Percentiles rank a stretch among this genome's conserved stretches.
Conservation (phyloP, 345 rosid genomes). For the Pseudoturritis turrita region DNA sequence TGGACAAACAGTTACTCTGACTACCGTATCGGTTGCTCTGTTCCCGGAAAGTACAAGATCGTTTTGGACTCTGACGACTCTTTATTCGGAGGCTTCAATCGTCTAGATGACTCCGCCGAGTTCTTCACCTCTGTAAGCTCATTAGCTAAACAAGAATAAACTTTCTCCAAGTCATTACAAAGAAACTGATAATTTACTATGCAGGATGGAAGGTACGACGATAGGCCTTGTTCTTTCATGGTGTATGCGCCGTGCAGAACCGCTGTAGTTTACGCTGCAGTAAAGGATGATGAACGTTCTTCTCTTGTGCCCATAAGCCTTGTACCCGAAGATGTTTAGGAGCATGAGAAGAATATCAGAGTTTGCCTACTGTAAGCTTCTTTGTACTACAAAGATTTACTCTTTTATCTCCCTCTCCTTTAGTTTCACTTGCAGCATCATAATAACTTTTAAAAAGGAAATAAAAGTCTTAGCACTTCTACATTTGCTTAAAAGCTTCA, state of each 20-base stretch:
- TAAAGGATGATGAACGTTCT: slow-evolving; percentile 37
- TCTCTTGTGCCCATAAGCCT: slow-evolving; percentile 15
- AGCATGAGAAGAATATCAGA: background rate
- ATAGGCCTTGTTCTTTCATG: slow-evolving; percentile 67
- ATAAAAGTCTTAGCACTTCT: slow-evolving; percentile 3
- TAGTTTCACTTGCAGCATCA: slow-evolving; percentile 16
- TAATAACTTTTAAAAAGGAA: background rate
- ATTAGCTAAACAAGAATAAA: background rate
- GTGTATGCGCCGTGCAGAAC: slow-evolving; percentile 86
- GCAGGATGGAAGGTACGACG: slow-evolving; percentile 71
- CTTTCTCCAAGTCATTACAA: background rate
- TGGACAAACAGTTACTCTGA: slow-evolving; percentile 83
- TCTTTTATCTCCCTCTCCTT: background rate
- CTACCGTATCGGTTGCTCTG: slow-evolving; percentile 75
- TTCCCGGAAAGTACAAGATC: slow-evolving; percentile 87
- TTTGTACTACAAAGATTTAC: slow-evolving; percentile 17
- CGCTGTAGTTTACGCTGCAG: slow-evolving; percentile 77
- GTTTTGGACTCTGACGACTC: slow-evolving; percentile 78
- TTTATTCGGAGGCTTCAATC: slow-evolving; percentile 71
- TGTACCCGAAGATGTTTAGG: slow-evolving; percentile 18
- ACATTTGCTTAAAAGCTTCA: background rate
- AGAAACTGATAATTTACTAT: slow-evolving; percentile 14
- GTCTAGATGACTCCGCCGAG: slow-evolving; percentile 59
- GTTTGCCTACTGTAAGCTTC: slow-evolving; percentile 27
- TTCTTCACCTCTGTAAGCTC: slow-evolving; percentile 68